Evolutionary conservation across 2,329 filamentous ascomycete species (phyloP).

Genomic region (Trichoderma sp.): DNA sequence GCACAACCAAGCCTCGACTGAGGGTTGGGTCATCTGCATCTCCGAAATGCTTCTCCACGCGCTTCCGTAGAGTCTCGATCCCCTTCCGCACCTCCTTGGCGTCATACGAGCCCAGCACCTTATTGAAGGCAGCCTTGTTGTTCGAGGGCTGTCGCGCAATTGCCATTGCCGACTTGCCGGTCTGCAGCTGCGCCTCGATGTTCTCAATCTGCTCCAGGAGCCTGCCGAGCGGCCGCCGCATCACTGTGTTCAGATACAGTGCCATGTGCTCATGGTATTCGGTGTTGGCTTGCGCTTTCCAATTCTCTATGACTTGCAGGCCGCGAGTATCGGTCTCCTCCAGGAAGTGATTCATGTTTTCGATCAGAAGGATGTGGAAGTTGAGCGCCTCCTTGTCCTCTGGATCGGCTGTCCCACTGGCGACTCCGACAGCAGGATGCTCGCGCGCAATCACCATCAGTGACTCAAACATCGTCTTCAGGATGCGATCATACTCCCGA

Average conservation of each 20-base stretch:
- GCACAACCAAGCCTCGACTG: slow-evolving; percentile 59
- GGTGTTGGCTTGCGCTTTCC: slow-evolving; percentile 74
- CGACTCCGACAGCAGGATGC: slow-evolving; percentile 57
- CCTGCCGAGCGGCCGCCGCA: slow-evolving; percentile 85
- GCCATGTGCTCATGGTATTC: slow-evolving; percentile 87
- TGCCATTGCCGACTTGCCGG: slow-evolving; percentile 60
- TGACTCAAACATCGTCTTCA: slow-evolving; percentile 96
- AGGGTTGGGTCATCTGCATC: slow-evolving; percentile 76
- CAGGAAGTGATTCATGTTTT: slow-evolving; percentile 98
- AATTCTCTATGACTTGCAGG: slow-evolving; percentile 77
- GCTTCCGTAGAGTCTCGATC: slow-evolving; percentile 84
- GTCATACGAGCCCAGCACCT: slow-evolving; percentile 79
- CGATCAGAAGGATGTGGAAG: slow-evolving; percentile 94
- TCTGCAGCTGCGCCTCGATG: slow-evolving; percentile 70
- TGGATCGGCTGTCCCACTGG: slow-evolving; percentile 52
- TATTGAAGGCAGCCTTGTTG: slow-evolving; percentile 80
- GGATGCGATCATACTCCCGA: slow-evolving; percentile 82
- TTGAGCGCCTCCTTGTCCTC: slow-evolving; percentile 98
- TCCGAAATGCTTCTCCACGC: slow-evolving; percentile 96
- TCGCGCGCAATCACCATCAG: slow-evolving; percentile 88
- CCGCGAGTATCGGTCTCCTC: slow-evolving; percentile 81
- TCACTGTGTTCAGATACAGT: slow-evolving; percentile 84
- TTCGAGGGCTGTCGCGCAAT: slow-evolving; percentile 83
- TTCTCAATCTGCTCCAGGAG: slow-evolving; percentile 90
- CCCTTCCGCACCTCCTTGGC: slow-evolving; percentile 83